Conservation (phyloP, 1,284 basidiomycete genomes). For the Trametes hirsuta region DNA sequence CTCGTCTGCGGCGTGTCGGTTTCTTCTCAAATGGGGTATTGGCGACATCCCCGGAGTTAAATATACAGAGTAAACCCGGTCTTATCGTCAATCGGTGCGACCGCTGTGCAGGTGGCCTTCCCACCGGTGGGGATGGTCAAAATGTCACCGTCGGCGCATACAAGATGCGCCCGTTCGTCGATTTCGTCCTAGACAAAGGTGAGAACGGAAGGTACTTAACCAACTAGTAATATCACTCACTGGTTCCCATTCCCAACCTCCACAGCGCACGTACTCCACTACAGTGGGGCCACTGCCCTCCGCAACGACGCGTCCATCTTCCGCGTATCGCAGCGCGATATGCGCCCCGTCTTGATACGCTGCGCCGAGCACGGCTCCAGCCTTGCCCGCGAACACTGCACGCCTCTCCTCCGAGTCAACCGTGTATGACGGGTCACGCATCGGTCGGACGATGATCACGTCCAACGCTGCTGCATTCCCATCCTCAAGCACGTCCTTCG, state of each 20-base stretch:
- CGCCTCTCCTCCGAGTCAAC: conserved; percentile 47
- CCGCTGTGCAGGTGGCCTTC: conserved; percentile 50
- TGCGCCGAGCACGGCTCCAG: conserved; percentile 55
- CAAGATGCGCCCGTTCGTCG: conserved; percentile 61
- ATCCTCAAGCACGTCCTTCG: conserved; percentile 37
- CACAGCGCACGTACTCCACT: conserved; percentile 83
- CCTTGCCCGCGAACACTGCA: conserved; percentile 48
- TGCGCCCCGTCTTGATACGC: conserved; percentile 81
- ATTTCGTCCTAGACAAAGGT: conserved; percentile 46
- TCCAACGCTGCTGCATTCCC: conserved; percentile 61
- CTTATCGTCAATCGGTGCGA: conserved; percentile 35
- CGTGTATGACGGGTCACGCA: conserved; percentile 58
- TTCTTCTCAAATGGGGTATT: not conserved
- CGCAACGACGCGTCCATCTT: conserved; percentile 44
- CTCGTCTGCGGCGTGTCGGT: not conserved
- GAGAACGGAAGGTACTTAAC: not conserved
- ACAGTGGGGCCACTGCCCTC: conserved; percentile 56
- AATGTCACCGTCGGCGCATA: conserved; percentile 80
- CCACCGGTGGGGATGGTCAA: conserved; percentile 60
- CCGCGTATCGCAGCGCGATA: conserved; percentile 59
- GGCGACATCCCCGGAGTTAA: conserved; percentile 17
- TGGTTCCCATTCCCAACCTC: conserved; percentile 85
- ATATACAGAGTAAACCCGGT: conserved; percentile 51
- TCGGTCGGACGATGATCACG: conserved; percentile 82
- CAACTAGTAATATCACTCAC: conserved; percentile 48